Evolutionary conservation across 305 asterid species (phyloP).

Genomic region (Fraxinus baroniana): DNA sequence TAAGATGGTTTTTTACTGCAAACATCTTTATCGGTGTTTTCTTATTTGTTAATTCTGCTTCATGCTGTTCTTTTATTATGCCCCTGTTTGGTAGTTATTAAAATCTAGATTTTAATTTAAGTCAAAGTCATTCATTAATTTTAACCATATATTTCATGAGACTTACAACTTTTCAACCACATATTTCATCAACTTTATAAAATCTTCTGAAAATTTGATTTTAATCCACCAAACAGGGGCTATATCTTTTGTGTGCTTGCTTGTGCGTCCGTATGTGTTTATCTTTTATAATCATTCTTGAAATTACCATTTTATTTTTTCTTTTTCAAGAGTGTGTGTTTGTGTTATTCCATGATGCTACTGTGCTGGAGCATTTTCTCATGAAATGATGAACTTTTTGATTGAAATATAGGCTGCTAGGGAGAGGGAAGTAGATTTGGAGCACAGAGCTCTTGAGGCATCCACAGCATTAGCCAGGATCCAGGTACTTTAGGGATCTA

Average conservation of each 20-base stretch:
- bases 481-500: slow-evolving; percentile 60
- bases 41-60: background rate
- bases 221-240: too few relatives aligned
- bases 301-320: background rate
- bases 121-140: too few relatives aligned
- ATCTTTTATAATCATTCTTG: background rate
- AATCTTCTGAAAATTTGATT: too few relatives aligned
- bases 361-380: slow-evolving; percentile 2
- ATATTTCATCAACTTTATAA: too few relatives aligned
- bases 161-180: too few relatives aligned
- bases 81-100: too few relatives aligned
- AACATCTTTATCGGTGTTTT: slow-evolving; percentile 12
- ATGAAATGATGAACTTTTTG: slow-evolving; percentile 23
- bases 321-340: background rate
- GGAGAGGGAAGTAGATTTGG: slow-evolving; percentile 98
- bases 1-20: slow-evolving; percentile 60
- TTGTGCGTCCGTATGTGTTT: slow-evolving; percentile 1
- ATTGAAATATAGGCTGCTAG: slow-evolving; percentile 68
- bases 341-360: background rate
- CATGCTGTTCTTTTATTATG: background rate
- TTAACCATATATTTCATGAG: too few relatives aligned
- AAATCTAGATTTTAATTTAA: too few relatives aligned
- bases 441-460: slow-evolving; percentile 93
- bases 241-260: slow-evolving; percentile 13
- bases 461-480: slow-evolving; percentile 86